Evolutionary conservation across 345 rosid genomes (phyloP).

Genomic region (Brassica cretica): DNA sequence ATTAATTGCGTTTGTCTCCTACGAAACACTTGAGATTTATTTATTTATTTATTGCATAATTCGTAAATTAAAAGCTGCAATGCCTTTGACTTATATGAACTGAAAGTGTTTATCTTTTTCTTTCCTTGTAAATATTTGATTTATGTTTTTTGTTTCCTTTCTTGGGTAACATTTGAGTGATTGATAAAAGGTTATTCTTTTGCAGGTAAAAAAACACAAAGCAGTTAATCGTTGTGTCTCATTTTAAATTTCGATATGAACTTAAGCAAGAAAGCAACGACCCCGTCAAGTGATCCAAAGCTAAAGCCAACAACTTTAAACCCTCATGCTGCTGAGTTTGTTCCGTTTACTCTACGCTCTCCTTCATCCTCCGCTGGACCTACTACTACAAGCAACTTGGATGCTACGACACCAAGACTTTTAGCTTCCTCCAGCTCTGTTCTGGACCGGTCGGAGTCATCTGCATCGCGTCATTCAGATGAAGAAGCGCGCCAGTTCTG

Average conservation of each 20-base stretch:
- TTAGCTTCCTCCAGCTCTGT: slow-evolving; percentile 54
- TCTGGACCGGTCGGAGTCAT: slow-evolving; percentile 70
- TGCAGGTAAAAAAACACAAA: neutral
- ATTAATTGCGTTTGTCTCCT: slow-evolving; percentile 12
- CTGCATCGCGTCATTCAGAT: slow-evolving; percentile 77
- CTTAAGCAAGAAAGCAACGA: slow-evolving; percentile 70
- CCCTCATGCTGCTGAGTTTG: slow-evolving; percentile 96
- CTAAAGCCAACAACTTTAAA: slow-evolving; percentile 70
- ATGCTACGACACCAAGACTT: slow-evolving; percentile 47
- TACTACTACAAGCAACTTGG: slow-evolving; percentile 39
- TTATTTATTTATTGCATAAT: neutral
- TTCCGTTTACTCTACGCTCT: slow-evolving; percentile 76
- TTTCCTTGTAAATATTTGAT: neutral
- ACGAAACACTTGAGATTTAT: neutral
- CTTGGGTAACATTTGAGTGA: neutral
- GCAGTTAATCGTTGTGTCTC: neutral
- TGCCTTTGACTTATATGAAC: slow-evolving; percentile 21
- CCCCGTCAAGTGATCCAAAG: slow-evolving; percentile 63
- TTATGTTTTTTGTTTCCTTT: slow-evolving; percentile 16
- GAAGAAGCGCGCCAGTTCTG: slow-evolving; percentile 91
- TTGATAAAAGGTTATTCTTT: neutral
- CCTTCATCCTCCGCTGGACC: slow-evolving; percentile 53
- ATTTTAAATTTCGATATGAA: slow-evolving; percentile 58
- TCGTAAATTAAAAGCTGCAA: slow-evolving; percentile 12
- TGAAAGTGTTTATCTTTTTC: neutral